Evolutionary conservation across 805 yeast genomes (phyloP), one percentile per base, ranked within the genome.

Genomic region (Metschnikowia colocasiae): DNA sequence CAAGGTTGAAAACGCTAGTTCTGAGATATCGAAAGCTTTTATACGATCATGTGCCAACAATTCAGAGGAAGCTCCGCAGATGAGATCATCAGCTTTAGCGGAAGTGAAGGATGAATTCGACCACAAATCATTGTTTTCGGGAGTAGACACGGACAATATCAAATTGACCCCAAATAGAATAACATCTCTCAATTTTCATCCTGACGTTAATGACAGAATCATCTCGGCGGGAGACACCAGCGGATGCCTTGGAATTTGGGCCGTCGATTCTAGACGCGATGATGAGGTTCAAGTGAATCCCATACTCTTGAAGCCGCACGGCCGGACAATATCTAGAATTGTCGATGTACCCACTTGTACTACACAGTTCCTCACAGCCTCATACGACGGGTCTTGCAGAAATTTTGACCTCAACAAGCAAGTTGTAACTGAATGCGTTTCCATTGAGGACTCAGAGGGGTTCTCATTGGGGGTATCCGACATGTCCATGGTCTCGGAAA

Each of bases 231-330:
- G 97, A 39, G 99, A 94, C 65, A 87, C 88, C 10, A 67, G 69
- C n/a, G 99, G 99, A 5, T 78, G 81, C 52, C 66, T 90, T 36
- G 97, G 97, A 0, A 74, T 94, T 13, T 92, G 97, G 97, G 82
- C 91, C 37, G 84, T 87, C 6, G 81, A 76, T 51, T 64, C 73
- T 65, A 64, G 62, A 9, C 65, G 62, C 2, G 69, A 64, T 6
- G 65, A 59, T 6, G 65, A 59, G 6, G 64, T 54, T 3, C 74
- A 64, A 4, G 81, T 82, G 0, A 78, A 81, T 33, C 78, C 87
- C 2, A 68, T 86, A 0, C 77, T 79, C 18, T 76, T 90, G 54
- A 82, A 81, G 53, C 78, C 89, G 3, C 97, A 94, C 59, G 82
- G 91, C 0, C 82, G 83, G 40, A 76, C 87, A 12, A 78, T 92